These are phyloP conservation scores for Alternaria arborescens DNA, from an alignment of 2,329 filamentous ascomycete species.

Conservation along the genomic window DNA sequence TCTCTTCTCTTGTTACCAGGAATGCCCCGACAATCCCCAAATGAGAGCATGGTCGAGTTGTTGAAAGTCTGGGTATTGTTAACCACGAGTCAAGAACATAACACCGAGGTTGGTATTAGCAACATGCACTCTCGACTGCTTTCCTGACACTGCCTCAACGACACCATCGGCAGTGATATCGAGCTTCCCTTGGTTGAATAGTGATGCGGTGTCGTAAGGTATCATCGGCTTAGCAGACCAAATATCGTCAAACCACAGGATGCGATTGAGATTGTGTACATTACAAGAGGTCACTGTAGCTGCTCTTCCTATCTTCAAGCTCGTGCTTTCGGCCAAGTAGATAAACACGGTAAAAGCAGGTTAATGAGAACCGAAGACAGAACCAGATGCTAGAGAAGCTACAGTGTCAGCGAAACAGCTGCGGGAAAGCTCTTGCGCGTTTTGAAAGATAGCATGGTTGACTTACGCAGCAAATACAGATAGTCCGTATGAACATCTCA, in stretches of 20 bases:
- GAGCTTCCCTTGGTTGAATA: not conserved
- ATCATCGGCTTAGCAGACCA: not conserved
- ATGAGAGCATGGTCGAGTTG: not conserved
- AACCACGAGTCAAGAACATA: not conserved
- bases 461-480: conserved; percentile 25
- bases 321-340: conserved; percentile 17
- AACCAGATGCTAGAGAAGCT: conserved; percentile 21
- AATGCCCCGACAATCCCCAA: no score
- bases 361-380: conserved; percentile 14
- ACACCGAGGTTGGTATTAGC: not conserved
- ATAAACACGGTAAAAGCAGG: conserved; percentile 27
- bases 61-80: not conserved
- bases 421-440: not conserved
- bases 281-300: not conserved
- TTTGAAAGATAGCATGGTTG: not conserved
- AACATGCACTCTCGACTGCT: not conserved
- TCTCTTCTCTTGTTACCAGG: not conserved
- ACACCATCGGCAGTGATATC: not conserved
- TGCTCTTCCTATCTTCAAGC: not conserved
- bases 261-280: not conserved
- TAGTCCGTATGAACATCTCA: conserved; percentile 18
- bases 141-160: not conserved
- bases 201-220: not conserved
- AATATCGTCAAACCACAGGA: not conserved
- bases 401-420: not conserved